These are phyloP conservation scores for Pichia sp. DNA, from an alignment of 1,139 yeast genomes.

Conservation along the genomic window DNA sequence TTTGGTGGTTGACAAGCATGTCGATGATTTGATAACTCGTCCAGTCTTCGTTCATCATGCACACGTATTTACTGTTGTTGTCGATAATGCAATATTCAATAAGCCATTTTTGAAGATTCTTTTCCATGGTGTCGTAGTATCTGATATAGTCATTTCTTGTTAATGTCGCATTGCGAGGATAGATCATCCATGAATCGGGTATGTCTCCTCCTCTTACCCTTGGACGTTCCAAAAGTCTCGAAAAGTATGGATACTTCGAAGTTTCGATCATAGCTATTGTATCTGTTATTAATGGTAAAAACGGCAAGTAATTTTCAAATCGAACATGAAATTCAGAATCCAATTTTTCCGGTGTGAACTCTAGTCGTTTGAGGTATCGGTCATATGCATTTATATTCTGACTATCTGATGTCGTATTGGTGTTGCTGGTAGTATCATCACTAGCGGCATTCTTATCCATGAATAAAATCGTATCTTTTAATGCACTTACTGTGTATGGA, in stretches of 20 bases:
- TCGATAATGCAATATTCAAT: constrained; percentile 10
- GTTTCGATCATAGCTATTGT: constrained; percentile 6
- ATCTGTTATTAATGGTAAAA: constrained; percentile 6
- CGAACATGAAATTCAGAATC: constrained; percentile 12
- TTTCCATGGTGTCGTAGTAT: constrained; percentile 16
- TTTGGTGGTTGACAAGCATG: constrained; percentile 6
- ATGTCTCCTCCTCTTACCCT: constrained; percentile 2
- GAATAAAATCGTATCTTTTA: constrained; percentile 12
- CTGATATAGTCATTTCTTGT: constrained; percentile 7
- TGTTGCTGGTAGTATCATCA: too few species aligned
- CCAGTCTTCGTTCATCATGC: background rate
- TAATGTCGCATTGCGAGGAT: constrained; percentile 4
- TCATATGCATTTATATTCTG: too few species aligned
- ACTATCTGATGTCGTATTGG: too few species aligned
- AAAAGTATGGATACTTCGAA: constrained; percentile 6
- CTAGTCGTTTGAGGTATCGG: constrained; percentile 10
- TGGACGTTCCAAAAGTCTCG: background rate
- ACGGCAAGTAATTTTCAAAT: constrained; percentile 14
- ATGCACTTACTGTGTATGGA: constrained; percentile 9
- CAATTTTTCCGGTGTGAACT: constrained; percentile 5
- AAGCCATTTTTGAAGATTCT: constrained; percentile 14
- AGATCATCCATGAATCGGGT: constrained; percentile 9
- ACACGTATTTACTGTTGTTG: background rate
- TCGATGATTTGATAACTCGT: constrained; percentile 9
- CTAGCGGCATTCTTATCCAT: constrained; percentile 13